Conservation (phyloP, 345 rosid species). For the Eucalyptus lansdowneana region DNA sequence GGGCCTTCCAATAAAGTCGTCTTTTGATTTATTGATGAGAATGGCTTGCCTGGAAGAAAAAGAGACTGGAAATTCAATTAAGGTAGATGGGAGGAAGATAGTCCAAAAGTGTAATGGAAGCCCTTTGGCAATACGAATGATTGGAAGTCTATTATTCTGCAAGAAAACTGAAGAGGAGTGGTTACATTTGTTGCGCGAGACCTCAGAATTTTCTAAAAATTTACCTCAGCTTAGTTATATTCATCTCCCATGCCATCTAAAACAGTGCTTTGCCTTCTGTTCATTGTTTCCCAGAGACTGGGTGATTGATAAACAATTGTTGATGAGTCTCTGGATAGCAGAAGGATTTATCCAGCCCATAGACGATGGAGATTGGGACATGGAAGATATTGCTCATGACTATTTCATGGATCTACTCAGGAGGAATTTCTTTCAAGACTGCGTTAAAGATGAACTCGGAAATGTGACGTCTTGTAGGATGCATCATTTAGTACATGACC, state of each 20-base stretch:
- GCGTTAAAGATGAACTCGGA: neutral
- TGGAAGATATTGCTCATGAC: neutral
- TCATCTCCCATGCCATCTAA: neutral
- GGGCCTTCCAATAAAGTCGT: no score
- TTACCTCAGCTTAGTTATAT: neutral
- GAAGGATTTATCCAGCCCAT: neutral
- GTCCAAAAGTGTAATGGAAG: neutral
- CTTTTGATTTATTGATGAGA: neutral
- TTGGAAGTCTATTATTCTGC: neutral
- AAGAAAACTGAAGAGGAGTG: neutral
- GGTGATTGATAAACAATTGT: neutral
- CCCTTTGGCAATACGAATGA: slow-evolving; percentile 5
- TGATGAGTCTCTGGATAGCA: slow-evolving; percentile 2
- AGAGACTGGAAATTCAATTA: neutral
- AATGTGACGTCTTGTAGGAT: neutral
- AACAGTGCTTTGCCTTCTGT: slow-evolving; percentile 11
- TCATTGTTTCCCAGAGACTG: neutral
- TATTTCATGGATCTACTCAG: neutral
- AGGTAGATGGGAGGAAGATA: neutral
- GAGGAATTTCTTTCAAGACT: neutral
- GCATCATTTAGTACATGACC: neutral
- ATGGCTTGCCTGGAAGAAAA: neutral
- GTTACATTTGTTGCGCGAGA: neutral
- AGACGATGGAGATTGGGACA: neutral
- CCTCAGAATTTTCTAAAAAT: neutral